These are phyloP conservation scores for Chaetoceros tenuissimus DNA, from an alignment of 108 stramenopile species.

Conservation along the genomic window DNA sequence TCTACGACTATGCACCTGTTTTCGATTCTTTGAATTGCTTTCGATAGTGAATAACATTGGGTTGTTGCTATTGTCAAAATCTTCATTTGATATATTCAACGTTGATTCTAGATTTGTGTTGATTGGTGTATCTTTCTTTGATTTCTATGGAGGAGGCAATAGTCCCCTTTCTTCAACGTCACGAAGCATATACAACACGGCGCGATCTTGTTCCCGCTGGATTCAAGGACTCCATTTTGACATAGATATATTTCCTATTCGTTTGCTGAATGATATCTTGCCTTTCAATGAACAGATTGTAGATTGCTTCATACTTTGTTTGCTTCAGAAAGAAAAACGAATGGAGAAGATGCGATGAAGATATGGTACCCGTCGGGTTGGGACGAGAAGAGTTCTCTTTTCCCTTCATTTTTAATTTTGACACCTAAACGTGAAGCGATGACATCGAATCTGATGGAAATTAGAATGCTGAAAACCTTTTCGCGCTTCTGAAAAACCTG, in stretches of 20 bases:
- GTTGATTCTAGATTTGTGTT: conserved; percentile 2
- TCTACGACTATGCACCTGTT: conserved; percentile 86
- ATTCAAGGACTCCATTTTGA: conserved; percentile 79
- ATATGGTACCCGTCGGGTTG: conserved; percentile 35
- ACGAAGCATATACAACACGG: conserved; percentile 79
- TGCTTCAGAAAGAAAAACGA: conserved; percentile 27
- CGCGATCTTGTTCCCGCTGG: conserved; percentile 91
- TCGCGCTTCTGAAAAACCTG: too few species aligned
- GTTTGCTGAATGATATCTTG: conserved; percentile 17
- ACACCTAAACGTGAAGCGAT: too few species aligned
- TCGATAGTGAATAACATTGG: not conserved
- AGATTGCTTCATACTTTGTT: too few species aligned
- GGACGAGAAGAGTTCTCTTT: too few species aligned
- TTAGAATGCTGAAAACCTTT: too few species aligned
- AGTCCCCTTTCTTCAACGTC: conserved; percentile 50
- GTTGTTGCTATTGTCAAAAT: conserved; percentile 3
- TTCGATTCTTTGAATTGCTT: conserved; percentile 30
- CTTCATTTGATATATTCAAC: conserved; percentile 7
- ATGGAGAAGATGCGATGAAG: conserved; percentile 43
- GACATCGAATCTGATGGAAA: too few species aligned
- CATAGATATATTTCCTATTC: conserved; percentile 41
- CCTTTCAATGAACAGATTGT: too few species aligned
- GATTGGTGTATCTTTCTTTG: not conserved
- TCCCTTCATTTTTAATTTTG: conserved; percentile 1
- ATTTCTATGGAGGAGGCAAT: conserved; percentile 38